Evolutionary conservation across 495 filamentous ascomycete species (phyloP).

Genomic region (Alectoria sarmentosa): DNA sequence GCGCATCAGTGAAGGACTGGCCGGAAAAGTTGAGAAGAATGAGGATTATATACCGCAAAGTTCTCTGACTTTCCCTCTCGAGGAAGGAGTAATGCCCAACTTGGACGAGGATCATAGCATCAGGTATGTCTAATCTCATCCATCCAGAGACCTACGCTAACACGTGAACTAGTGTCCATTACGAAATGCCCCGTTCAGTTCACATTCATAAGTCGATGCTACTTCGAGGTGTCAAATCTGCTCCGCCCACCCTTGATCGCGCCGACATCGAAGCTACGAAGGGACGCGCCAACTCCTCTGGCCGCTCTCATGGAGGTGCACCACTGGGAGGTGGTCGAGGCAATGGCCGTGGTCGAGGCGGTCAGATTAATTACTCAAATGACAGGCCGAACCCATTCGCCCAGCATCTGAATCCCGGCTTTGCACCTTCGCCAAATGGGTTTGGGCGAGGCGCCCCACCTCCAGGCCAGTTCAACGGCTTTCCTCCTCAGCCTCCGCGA

Average conservation of each 20-base stretch:
- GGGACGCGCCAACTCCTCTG: slow-evolving; percentile 50
- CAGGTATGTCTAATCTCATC: slow-evolving; percentile 46
- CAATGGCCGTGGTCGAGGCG: slow-evolving; percentile 42
- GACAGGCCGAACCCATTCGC: slow-evolving; percentile 48
- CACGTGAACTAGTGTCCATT: slow-evolving; percentile 57
- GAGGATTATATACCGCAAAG: slow-evolving; percentile 70
- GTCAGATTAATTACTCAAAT: slow-evolving; percentile 43
- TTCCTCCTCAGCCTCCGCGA: slow-evolving; percentile 9
- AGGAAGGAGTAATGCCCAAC: slow-evolving; percentile 59
- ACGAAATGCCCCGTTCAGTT: slow-evolving; percentile 65
- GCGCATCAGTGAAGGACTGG: slow-evolving; percentile 63
- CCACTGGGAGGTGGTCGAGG: slow-evolving; percentile 43
- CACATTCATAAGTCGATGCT: slow-evolving; percentile 90
- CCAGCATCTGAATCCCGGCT: slow-evolving; percentile 46
- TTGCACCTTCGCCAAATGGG: slow-evolving; percentile 32
- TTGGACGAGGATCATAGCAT: slow-evolving; percentile 79
- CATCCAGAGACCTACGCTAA: slow-evolving; percentile 29
- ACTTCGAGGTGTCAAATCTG: slow-evolving; percentile 71
- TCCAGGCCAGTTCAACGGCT: slow-evolving; percentile 11
- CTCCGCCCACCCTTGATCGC: slow-evolving; percentile 59
- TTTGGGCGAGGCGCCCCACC: slow-evolving; percentile 21
- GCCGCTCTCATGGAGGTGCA: slow-evolving; percentile 57
- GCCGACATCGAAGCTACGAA: slow-evolving; percentile 65
- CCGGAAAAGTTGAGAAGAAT: slow-evolving; percentile 75
- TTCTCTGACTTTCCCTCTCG: slow-evolving; percentile 57